Evolutionary conservation across 345 rosid species (phyloP).

Genomic region (Citropsis articulata): DNA sequence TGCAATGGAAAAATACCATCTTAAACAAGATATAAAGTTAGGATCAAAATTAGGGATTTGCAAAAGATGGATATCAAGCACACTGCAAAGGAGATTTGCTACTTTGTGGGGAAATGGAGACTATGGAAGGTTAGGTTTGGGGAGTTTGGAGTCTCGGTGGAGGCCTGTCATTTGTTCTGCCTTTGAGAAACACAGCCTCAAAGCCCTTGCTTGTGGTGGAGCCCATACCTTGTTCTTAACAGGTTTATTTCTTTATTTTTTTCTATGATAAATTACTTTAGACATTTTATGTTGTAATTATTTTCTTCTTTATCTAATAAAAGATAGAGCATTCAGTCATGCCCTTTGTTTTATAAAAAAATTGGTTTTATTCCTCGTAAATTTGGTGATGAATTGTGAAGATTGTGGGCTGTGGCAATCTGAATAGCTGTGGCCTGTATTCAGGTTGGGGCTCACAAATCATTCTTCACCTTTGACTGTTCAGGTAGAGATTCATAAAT

Average conservation of each 20-base stretch:
- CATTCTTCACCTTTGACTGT: conserved; percentile 19
- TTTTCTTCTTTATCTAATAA: background rate
- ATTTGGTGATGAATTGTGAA: conserved; percentile 9
- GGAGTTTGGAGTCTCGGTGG: conserved; percentile 71
- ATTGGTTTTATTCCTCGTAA: background rate
- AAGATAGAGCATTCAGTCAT: background rate
- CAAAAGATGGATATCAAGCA: conserved; percentile 14
- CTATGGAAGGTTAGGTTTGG: conserved; percentile 73
- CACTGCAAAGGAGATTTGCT: conserved; percentile 36
- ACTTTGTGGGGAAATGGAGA: conserved; percentile 97
- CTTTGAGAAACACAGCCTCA: conserved; percentile 42
- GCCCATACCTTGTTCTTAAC: conserved; percentile 96
- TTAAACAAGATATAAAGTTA: background rate
- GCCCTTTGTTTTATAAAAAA: background rate
- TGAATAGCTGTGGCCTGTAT: background rate
- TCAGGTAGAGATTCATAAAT: conserved; percentile 14
- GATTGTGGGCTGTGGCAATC: background rate
- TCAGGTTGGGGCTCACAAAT: conserved; percentile 15
- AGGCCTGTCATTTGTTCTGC: conserved; percentile 49
- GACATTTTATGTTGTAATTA: background rate
- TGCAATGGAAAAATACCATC: background rate
- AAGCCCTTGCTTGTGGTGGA: conserved; percentile 84
- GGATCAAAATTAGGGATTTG: background rate
- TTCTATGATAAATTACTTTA: background rate
- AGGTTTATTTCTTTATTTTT: conserved; percentile 31